These are phyloP conservation scores for Platanus orientalis DNA, from an alignment of 164 flowering plant species.

Conservation along the genomic window DNA sequence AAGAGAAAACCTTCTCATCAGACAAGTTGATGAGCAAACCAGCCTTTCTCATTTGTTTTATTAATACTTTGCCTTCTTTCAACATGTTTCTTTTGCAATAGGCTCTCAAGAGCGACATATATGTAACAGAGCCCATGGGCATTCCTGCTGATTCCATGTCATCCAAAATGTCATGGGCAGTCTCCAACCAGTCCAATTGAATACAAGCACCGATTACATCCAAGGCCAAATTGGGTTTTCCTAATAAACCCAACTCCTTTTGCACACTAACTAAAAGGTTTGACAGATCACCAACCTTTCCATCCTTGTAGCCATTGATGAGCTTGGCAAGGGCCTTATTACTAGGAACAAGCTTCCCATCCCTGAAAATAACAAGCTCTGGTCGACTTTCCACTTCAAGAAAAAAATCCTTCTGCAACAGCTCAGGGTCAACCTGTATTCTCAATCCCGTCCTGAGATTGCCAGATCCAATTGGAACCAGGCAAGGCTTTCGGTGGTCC, in stretches of 20 bases:
- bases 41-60: slow-evolving; percentile 52
- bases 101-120: slow-evolving; percentile 45
- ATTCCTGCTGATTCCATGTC: slow-evolving; percentile 53
- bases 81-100: slow-evolving; percentile 45
- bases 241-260: slow-evolving; percentile 18
- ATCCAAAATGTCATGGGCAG: slow-evolving; percentile 84
- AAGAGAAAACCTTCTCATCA: slow-evolving; percentile 27
- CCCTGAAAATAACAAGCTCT: slow-evolving; percentile 32
- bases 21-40: slow-evolving; percentile 25
- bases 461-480: slow-evolving; percentile 57
- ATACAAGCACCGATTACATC: slow-evolving; percentile 63
- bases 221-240: slow-evolving; percentile 27
- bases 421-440: slow-evolving; percentile 46
- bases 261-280: slow-evolving; percentile 45
- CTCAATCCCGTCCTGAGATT: slow-evolving; percentile 47
- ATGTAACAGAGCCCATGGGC: slow-evolving; percentile 22
- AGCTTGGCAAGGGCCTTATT: slow-evolving; percentile 61
- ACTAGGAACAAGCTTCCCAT: slow-evolving; percentile 51
- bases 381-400: slow-evolving; percentile 26
- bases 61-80: slow-evolving; percentile 51
- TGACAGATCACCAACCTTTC: slow-evolving; percentile 44
- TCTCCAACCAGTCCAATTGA: slow-evolving; percentile 62
- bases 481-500: slow-evolving; percentile 25
- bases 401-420: slow-evolving; percentile 41
- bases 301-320: slow-evolving; percentile 36